Conservation (phyloP, 768 basidiomycete genomes). For the Serendipita vermifera region DNA sequence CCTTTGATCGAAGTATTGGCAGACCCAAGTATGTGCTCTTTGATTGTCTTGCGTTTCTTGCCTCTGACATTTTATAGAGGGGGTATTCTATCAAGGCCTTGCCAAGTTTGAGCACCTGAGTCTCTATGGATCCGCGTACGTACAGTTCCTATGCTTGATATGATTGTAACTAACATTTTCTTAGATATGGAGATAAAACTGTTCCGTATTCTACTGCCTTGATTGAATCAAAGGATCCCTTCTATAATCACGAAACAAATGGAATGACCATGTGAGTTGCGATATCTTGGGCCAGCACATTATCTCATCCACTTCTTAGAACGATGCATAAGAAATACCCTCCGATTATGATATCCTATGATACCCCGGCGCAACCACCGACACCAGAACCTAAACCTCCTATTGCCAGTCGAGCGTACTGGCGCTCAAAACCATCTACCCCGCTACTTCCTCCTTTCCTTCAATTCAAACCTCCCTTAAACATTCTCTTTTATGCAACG, state of each 20-base stretch:
- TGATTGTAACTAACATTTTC: not conserved
- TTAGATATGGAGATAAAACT: slow-evolving; percentile 39
- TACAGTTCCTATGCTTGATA: slow-evolving; percentile 9
- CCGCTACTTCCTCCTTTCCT: slow-evolving; percentile 47
- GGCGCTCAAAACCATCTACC: slow-evolving; percentile 26
- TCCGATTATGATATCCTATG: slow-evolving; percentile 43
- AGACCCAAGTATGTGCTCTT: slow-evolving; percentile 44
- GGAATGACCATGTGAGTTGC: slow-evolving; percentile 48
- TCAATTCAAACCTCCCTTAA: slow-evolving; percentile 51
- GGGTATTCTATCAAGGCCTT: slow-evolving; percentile 64
- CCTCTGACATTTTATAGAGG: slow-evolving; percentile 30
- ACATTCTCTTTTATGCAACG: slow-evolving; percentile 52
- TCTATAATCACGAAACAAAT: slow-evolving; percentile 38
- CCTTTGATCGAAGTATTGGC: slow-evolving; percentile 65
- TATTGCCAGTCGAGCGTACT: slow-evolving; percentile 38
- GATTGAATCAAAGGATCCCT: slow-evolving; percentile 56
- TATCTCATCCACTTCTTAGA: slow-evolving; percentile 24
- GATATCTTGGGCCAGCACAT: not conserved
- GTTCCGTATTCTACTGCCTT: slow-evolving; percentile 74
- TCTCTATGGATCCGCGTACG: slow-evolving; percentile 72
- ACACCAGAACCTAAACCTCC: slow-evolving; percentile 23
- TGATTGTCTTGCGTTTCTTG: not conserved
- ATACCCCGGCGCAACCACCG: slow-evolving; percentile 29
- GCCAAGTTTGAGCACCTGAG: slow-evolving; percentile 47
- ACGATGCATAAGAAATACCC: slow-evolving; percentile 43